These are phyloP conservation scores for Byssoonygena ceratinophila DNA, from an alignment of 2,329 filamentous ascomycete genomes.

Conservation along the genomic window DNA sequence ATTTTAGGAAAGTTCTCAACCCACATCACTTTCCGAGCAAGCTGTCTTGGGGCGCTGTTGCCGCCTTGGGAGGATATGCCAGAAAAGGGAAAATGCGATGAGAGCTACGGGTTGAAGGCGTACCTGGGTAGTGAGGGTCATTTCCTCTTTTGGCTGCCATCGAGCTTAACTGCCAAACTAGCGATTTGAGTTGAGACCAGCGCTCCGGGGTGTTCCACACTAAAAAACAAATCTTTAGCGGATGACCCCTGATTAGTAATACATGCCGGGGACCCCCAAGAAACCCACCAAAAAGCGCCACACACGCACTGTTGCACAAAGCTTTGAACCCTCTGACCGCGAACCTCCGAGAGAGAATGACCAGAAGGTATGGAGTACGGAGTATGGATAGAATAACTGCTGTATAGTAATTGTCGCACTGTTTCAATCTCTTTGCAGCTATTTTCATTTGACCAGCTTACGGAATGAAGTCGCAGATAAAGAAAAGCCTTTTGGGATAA, in stretches of 20 bases:
- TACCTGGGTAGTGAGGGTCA: too few species aligned
- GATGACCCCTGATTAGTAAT: constrained; percentile 5
- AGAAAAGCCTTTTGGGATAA: too few species aligned
- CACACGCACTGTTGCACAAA: constrained; percentile 5
- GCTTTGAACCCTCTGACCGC: neutral
- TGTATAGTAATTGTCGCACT: too few species aligned
- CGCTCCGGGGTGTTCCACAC: neutral
- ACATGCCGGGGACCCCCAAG: neutral
- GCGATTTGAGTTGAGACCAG: neutral
- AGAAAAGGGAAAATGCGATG: neutral
- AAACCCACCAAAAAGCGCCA: neutral
- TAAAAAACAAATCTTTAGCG: neutral
- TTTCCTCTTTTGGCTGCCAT: neutral
- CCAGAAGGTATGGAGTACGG: too few species aligned
- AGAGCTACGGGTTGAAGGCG: neutral
- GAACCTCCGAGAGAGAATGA: neutral
- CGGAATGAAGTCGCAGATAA: too few species aligned
- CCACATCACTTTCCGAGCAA: too few species aligned
- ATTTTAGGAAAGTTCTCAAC: too few species aligned
- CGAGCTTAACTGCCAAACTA: neutral
- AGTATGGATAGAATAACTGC: too few species aligned
- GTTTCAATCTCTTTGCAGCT: neutral
- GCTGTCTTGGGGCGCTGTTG: too few species aligned
- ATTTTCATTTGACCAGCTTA: too few species aligned
- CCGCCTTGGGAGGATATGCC: neutral